Conservation (phyloP, 305 asterid species). For the Solanum aculeatissimum region DNA sequence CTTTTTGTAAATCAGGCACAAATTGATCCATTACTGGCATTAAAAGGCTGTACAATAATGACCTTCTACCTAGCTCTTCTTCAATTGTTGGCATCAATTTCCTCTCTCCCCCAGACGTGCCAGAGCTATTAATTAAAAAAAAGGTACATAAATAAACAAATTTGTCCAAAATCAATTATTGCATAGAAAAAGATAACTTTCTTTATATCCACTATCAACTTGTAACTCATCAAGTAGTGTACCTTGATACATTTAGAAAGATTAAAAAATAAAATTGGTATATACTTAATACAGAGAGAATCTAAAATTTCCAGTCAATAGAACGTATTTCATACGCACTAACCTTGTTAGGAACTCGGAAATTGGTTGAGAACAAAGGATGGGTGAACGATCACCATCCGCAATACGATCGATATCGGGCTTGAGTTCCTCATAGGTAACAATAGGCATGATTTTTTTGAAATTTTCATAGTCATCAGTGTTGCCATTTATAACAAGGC, state of each 20-base stretch:
- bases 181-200: background rate
- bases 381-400: slow-evolving; percentile 6
- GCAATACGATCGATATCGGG: slow-evolving; percentile 6
- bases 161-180: background rate
- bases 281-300: background rate
- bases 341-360: slow-evolving; percentile 8
- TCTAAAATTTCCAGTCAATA: background rate
- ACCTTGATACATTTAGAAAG: background rate
- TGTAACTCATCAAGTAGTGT: background rate
- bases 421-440: slow-evolving; percentile 3
- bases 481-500: background rate
- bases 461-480: background rate
- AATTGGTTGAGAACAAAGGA: slow-evolving; percentile 2
- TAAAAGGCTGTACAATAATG: background rate
- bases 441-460: slow-evolving; percentile 2
- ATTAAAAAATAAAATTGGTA: background rate
- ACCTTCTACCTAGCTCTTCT: background rate
- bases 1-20: slow-evolving; percentile 4
- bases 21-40: slow-evolving; percentile 2
- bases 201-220: background rate
- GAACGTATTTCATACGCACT: background rate
- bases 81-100: slow-evolving; percentile 8
- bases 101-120: slow-evolving; percentile 7
- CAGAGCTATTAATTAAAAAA: background rate
- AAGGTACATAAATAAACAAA: background rate